These are phyloP conservation scores for Gossypium australe DNA, from an alignment of 345 rosid genomes.

Conservation along the genomic window DNA sequence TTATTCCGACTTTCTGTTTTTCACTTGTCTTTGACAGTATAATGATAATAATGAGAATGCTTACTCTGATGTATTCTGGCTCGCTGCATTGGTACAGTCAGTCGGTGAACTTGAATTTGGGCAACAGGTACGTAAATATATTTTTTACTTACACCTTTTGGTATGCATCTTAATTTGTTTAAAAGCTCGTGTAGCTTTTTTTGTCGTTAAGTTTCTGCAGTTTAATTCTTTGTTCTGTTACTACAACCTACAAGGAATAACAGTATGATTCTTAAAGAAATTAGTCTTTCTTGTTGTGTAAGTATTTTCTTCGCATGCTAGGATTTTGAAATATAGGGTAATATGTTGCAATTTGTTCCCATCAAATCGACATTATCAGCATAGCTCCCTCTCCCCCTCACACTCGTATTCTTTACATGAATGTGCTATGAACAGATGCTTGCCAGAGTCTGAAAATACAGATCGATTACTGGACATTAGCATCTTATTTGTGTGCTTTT, in stretches of 20 bases:
- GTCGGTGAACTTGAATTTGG: conserved; percentile 92
- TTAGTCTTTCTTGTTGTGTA: background rate
- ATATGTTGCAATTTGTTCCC: background rate
- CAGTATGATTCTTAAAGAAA: background rate
- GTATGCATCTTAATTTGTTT: background rate
- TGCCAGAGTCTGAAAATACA: background rate
- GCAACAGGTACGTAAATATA: conserved; percentile 58
- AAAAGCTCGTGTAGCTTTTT: background rate
- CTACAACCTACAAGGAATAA: background rate
- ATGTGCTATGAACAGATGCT: background rate
- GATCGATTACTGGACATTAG: background rate
- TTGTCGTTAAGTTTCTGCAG: background rate
- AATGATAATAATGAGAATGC: conserved; percentile 92
- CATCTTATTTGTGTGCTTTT: background rate
- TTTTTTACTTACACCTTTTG: background rate
- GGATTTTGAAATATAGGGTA: background rate
- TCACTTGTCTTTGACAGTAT: conserved; percentile 46
- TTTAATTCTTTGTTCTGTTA: conserved; percentile 2
- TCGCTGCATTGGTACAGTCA: conserved; percentile 84
- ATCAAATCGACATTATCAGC: background rate
- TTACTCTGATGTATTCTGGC: conserved; percentile 96
- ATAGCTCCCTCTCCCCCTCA: background rate
- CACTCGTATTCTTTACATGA: background rate
- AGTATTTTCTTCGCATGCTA: background rate
- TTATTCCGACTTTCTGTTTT: conserved; percentile 1